Conservation (phyloP, 2,329 filamentous ascomycete species). For the Xylariaceae sp. region DNA sequence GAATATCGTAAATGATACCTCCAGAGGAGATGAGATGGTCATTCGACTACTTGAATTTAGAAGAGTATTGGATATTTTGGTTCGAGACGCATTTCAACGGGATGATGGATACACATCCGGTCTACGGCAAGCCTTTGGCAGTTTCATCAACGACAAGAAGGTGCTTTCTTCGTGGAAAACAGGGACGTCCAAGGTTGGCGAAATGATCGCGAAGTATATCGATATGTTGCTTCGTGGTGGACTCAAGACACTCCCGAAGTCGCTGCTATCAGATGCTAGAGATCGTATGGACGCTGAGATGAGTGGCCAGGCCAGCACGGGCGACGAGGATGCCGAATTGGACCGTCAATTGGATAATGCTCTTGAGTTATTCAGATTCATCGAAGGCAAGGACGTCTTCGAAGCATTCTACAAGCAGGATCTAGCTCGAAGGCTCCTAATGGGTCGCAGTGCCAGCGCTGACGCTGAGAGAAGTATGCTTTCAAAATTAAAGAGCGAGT, state of each 20-base stretch:
- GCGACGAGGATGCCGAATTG: slow-evolving; percentile 87
- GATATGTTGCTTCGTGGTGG: slow-evolving; percentile 85
- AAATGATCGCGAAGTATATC: slow-evolving; percentile 98
- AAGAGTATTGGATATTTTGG: slow-evolving; percentile 70
- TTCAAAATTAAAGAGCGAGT: slow-evolving; percentile 84
- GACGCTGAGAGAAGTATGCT: slow-evolving; percentile 97
- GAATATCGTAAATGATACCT: slow-evolving; percentile 73
- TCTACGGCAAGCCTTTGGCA: slow-evolving; percentile 79
- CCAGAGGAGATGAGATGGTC: slow-evolving; percentile 81
- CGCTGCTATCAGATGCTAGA: slow-evolving; percentile 58
- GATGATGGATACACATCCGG: slow-evolving; percentile 74
- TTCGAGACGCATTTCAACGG: slow-evolving; percentile 70
- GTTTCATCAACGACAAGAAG: slow-evolving; percentile 88
- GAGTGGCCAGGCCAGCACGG: slow-evolving; percentile 61
- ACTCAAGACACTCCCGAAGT: slow-evolving; percentile 73
- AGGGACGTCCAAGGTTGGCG: slow-evolving; percentile 88
- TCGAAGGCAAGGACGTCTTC: slow-evolving; percentile 95
- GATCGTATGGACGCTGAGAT: slow-evolving; percentile 55
- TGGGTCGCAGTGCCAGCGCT: slow-evolving; percentile 88
- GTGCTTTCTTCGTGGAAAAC: slow-evolving; percentile 68
- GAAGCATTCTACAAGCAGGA: slow-evolving; percentile 99
- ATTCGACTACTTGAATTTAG: slow-evolving; percentile 77
- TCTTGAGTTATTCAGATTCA: slow-evolving; percentile 91
- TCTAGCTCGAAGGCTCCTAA: slow-evolving; percentile 79
- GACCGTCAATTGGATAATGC: slow-evolving; percentile 90